Evolutionary conservation across 305 asterid species (phyloP).

Genomic region (Solanum hybrid): DNA sequence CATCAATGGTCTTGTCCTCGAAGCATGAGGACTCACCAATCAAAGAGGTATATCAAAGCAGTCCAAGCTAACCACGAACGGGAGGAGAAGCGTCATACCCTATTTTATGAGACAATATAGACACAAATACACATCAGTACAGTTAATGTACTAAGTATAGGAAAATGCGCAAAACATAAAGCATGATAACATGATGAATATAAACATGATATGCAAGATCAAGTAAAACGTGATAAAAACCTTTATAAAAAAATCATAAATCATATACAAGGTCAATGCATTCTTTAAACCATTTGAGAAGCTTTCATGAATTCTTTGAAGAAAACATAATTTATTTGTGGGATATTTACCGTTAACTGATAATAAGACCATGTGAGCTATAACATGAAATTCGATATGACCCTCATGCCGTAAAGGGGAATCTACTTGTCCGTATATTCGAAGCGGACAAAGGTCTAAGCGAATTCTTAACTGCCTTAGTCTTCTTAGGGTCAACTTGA

Average conservation of each 20-base stretch:
- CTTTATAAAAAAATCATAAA: not conserved
- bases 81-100: not conserved
- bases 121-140: not conserved
- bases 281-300: not conserved
- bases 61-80: not conserved
- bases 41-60: not conserved
- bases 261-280: not conserved
- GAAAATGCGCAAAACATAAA: too few species aligned
- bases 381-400: not conserved
- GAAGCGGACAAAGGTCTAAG: not conserved
- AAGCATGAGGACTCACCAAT: not conserved
- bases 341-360: not conserved
- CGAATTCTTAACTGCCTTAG: not conserved
- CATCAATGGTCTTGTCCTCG: not conserved
- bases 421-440: not conserved
- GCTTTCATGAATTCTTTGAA: not conserved
- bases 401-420: not conserved
- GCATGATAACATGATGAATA: too few species aligned
- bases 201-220: not conserved
- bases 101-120: not conserved
- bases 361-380: not conserved
- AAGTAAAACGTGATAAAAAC: not conserved
- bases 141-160: not conserved
- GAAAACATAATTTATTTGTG: not conserved
- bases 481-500: not conserved